phyloP scores from a whole-genome alignment of 2,329 filamentous ascomycete genomes.

The Ploettnerulaceae sp. region DNA sequence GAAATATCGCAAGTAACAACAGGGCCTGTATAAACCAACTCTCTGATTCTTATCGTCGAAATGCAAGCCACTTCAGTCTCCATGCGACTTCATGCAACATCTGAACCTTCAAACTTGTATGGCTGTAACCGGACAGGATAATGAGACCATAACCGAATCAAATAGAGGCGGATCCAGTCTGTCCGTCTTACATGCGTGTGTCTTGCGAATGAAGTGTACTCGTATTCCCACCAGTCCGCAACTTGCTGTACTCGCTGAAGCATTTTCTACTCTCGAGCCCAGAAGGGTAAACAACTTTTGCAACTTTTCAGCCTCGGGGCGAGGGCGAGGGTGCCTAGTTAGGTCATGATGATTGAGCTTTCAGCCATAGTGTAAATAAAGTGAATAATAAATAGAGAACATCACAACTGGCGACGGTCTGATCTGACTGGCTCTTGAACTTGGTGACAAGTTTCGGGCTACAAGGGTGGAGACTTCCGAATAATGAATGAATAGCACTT shows the following conservation, averaged over 20 bases:
- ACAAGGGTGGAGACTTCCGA: neutral
- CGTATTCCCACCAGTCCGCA: neutral
- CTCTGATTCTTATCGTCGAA: neutral
- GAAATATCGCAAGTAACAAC: constrained; percentile 6
- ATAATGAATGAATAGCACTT: neutral
- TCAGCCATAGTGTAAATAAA: no score
- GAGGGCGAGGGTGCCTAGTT: no score
- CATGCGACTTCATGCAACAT: neutral
- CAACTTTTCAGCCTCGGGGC: no score
- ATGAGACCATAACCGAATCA: neutral
- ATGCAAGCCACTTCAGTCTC: constrained; percentile 4
- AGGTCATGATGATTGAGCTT: no score
- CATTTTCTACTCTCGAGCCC: no score
- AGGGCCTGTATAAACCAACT: constrained; percentile 2
- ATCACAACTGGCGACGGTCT: no score
- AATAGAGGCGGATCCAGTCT: neutral
- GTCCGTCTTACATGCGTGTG: constrained; percentile 8
- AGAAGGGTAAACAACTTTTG: no score
- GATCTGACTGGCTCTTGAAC: neutral
- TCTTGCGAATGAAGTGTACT: neutral
- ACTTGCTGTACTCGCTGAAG: constrained; percentile 10
- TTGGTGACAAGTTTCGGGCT: neutral
- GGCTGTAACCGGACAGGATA: neutral
- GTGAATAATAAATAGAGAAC: no score
- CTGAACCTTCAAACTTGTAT: neutral